Percentiles rank a stretch among this genome's conserved stretches.
These are phyloP conservation scores for Alternaria ethzedia DNA, from an alignment of 2,329 filamentous ascomycete genomes.

Conservation along the genomic window DNA sequence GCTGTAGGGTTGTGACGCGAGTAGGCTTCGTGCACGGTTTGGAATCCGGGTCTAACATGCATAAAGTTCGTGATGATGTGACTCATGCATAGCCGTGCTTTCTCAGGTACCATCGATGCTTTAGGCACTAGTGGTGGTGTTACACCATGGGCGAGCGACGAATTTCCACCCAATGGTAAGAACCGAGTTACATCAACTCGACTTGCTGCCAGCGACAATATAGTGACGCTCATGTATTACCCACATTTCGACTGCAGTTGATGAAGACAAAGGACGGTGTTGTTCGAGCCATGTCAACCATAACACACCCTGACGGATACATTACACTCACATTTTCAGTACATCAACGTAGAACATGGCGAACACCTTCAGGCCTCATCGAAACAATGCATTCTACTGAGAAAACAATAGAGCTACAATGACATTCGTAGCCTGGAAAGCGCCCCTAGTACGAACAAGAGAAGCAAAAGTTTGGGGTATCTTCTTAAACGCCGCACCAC, in stretches of 20 bases:
- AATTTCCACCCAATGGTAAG: not conserved
- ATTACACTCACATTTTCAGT: not conserved
- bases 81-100: not conserved
- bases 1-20: no score
- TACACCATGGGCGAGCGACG: not conserved
- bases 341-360: not conserved
- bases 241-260: not conserved
- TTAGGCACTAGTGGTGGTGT: not conserved
- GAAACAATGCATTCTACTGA: slow-evolving; percentile 6
- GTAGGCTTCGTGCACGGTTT: not conserved
- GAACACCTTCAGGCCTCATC: not conserved
- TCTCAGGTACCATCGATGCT: not conserved
- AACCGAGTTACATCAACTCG: not conserved
- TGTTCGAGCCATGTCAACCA: not conserved
- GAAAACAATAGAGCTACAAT: slow-evolving; percentile 64
- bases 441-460: slow-evolving; percentile 62
- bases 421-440: slow-evolving; percentile 63
- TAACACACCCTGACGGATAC: not conserved
- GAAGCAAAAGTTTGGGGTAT: slow-evolving; percentile 67
- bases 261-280: not conserved
- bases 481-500: slow-evolving; percentile 60
- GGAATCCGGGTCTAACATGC: not conserved
- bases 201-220: not conserved
- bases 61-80: not conserved
- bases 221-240: not conserved